phyloP scores from a whole-genome alignment of 306 rosid genomes.

The Carpinus viminea region DNA sequence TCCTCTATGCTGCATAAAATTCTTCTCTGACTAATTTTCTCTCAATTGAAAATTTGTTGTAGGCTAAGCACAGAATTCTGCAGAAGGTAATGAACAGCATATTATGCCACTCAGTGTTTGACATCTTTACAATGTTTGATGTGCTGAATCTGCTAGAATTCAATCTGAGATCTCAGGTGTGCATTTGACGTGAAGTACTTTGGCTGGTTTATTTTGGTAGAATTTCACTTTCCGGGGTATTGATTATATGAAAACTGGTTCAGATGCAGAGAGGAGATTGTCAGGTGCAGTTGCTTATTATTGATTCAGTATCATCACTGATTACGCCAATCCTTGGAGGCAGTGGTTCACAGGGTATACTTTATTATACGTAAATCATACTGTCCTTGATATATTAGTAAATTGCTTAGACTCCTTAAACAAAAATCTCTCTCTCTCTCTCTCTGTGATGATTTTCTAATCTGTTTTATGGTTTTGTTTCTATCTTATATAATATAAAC shows the following conservation, averaged over 20 bases:
- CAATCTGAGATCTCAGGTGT: slow-evolving; percentile 67
- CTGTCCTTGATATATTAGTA: background rate
- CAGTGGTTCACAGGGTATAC: slow-evolving; percentile 74
- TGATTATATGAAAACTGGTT: slow-evolving; percentile 30
- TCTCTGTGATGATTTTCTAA: background rate
- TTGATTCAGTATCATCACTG: slow-evolving; percentile 85
- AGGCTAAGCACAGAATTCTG: slow-evolving; percentile 48
- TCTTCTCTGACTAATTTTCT: slow-evolving; percentile 28
- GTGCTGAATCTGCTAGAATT: slow-evolving; percentile 68
- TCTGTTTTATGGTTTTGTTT: background rate
- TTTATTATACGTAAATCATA: slow-evolving; percentile 27
- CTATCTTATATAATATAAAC: background rate
- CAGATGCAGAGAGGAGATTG: slow-evolving; percentile 47
- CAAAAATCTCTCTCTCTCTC: background rate
- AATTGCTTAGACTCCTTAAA: background rate
- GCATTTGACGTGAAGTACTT: slow-evolving; percentile 20
- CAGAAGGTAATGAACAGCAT: slow-evolving; percentile 62
- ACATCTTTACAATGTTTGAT: slow-evolving; percentile 73
- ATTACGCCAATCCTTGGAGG: slow-evolving; percentile 86
- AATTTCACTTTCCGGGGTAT: slow-evolving; percentile 21
- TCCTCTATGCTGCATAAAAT: slow-evolving; percentile 22
- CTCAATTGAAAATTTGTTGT: slow-evolving; percentile 11
- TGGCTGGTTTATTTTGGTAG: slow-evolving; percentile 15
- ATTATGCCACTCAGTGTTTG: slow-evolving; percentile 72
- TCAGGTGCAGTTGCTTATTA: slow-evolving; percentile 62